Evolutionary conservation across 441 rosid genomes (phyloP).

Genomic region (Raphanus hybrid): DNA sequence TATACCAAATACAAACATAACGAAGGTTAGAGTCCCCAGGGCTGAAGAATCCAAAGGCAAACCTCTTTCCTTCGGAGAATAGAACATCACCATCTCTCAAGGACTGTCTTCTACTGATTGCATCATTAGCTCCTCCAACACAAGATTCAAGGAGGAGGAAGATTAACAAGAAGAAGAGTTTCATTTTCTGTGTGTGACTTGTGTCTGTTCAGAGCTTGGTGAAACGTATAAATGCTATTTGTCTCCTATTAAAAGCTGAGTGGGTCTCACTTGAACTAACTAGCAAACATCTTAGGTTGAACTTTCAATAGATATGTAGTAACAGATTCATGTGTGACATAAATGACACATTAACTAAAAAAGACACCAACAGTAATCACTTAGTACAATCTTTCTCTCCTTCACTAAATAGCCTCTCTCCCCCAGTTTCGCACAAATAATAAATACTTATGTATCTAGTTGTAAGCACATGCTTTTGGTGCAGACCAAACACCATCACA

Average conservation of each 20-base stretch:
- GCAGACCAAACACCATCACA: neutral
- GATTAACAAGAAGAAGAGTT: conserved; percentile 23
- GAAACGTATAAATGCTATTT: neutral
- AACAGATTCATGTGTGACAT: conserved; percentile 4
- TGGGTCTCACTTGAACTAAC: conserved; percentile 24
- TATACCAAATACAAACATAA: conserved; percentile 69
- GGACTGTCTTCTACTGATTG: conserved; percentile 39
- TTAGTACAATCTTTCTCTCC: neutral
- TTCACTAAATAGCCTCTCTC: neutral
- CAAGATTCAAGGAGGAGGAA: conserved; percentile 21
- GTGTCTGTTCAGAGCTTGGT: conserved; percentile 4
- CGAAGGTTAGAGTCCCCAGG: conserved; percentile 47
- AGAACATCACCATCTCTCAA: conserved; percentile 57
- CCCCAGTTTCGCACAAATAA: neutral
- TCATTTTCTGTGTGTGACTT: conserved; percentile 36
- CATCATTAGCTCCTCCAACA: conserved; percentile 40
- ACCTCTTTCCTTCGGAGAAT: conserved; percentile 47
- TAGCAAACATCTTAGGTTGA: conserved; percentile 19
- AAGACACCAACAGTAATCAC: neutral
- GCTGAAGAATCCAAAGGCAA: conserved; percentile 67
- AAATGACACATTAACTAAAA: neutral
- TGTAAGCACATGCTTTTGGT: neutral
- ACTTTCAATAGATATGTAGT: neutral
- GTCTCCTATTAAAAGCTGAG: conserved; percentile 16
- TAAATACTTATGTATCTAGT: neutral